Base-by-base conservation (phyloP, 306 rosid species). In the Prunus armeniaca region DNA sequence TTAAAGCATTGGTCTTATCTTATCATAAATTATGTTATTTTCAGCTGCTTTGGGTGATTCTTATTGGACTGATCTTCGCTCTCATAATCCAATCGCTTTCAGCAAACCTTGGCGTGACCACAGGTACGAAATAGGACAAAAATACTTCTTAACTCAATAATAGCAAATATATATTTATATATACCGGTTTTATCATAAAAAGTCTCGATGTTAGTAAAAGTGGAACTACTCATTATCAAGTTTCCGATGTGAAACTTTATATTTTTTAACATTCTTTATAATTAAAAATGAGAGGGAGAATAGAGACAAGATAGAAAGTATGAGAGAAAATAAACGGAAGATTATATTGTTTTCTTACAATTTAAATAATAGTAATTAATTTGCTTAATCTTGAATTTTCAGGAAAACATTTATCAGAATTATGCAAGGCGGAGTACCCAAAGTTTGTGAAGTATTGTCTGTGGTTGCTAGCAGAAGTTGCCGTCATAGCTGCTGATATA, bases 401-500 rank as follows among this genome's bases (percentile, higher is more conserved):
- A 94, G 98, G 97, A 1, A 91, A 85, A 79, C 98, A 94, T 81
- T 96, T 92, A 63, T 65, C 98, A 45, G 98, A 94, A 72, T 74
- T 94, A 63, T 94, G 93, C 74, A 92, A 86, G 81, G 87, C 84
- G 0, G 98, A 94, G 83, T 94, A 94, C 63, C 97, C 98, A 47
- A 12, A 60, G 32, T 49, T 80, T 46, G 90, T 90, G 2, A 94
- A 84, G 80, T 92, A 92, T 68, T 87, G 95, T 66, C 70, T 94
- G 14, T 94, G 97, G 98, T 43, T 94, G 83, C 81, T 91, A 24
- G 98, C 98, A 0, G 97, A 93, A 85, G 22, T 86, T 54, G 89
- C 97, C 19, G 96, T 93, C 76, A 92, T 92, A 79, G 96, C 95
- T 6, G 97, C 97, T 5, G 98, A 94, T 71, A 94, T 94, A 78